Evolutionary conservation across 2,329 filamentous ascomycete species (phyloP), one percentile per base, ranked within the genome.

Genomic region (Dactylella cylindrospora): DNA sequence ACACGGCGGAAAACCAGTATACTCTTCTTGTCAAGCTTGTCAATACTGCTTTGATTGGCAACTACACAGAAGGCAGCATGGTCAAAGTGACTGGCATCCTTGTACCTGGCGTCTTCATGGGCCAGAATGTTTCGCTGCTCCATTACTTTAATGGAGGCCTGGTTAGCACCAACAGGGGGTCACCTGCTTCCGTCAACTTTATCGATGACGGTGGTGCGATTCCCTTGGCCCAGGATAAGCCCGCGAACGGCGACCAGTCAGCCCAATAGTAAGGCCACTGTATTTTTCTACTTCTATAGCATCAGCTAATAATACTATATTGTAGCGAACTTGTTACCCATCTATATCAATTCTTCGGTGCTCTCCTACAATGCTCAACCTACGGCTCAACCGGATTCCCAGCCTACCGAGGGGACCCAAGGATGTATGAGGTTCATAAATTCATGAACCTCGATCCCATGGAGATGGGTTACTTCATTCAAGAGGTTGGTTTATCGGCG

Each of bases 1-100:
- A 83, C 73, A 83, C 77, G 29, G 78, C 78, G 13, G 75, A 73
- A 23, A 83, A 81, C 70, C 81, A 84, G 70, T 71, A 74, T 46
- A 78, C 75, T 1, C 72, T 83, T 2, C 66, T 84, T 67, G 81
- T 77, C 1, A 72, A 80, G 1, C 70, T 84, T 3, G 80, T 84
- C 67, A 83, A 83, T 71, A 83, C 80, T 7, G 81, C 78, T 19
- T 79, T 83, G 60, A 81, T 83, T 65, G 81, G 81, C n/a, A 82
- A 81, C 71, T 82, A 76, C 78, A 68, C 66, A 75, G 60, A 5
- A 3, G 20, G 26, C 5, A 74, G 78, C 13, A 76, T 76, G 45
- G 70, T 81, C 66, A 69, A 64, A 2, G 80, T 83, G 2, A 74
- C 79, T n/a, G 80, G 81, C 65, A 83, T 84, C 68, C 74, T 83